Percentiles rank a stretch among this genome's conserved stretches.
Conservation (phyloP, 2,329 filamentous ascomycete genomes). For the Nigrospora oryzae region DNA sequence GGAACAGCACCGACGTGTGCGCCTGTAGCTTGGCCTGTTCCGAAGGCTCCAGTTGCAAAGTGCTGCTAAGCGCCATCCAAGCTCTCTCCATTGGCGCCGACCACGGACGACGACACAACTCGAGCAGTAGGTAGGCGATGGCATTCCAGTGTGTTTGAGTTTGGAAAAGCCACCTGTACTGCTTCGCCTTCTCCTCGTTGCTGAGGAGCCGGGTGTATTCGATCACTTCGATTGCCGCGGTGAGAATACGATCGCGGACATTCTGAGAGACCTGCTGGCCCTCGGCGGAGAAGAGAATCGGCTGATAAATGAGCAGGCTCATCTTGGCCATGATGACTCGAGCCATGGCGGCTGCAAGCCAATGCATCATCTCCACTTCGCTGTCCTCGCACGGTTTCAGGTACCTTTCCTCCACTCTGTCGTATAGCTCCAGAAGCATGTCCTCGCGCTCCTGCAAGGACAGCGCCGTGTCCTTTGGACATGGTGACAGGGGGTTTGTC, state of each 20-base stretch:
- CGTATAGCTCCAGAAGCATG: conserved; percentile 36
- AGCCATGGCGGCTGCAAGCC: conserved; percentile 38
- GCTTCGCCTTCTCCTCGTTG: conserved; percentile 34
- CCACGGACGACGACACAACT: conserved; percentile 39
- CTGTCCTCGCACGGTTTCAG: conserved; percentile 39
- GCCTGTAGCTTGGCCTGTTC: conserved; percentile 36
- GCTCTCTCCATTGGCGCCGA: conserved; percentile 40
- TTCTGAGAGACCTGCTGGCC: conserved; percentile 27
- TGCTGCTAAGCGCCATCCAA: conserved; percentile 35
- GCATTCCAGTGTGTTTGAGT: conserved; percentile 53
- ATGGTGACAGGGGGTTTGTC: conserved; percentile 22
- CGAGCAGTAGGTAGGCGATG: conserved; percentile 46
- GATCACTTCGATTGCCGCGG: conserved; percentile 43
- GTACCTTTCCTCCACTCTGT: conserved; percentile 44
- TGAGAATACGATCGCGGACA: conserved; percentile 34
- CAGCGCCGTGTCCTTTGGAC: conserved; percentile 18
- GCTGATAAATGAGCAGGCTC: conserved; percentile 45
- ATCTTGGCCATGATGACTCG: conserved; percentile 46
- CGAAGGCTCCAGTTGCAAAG: conserved; percentile 27
- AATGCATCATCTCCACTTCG: conserved; percentile 35
- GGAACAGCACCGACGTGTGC: conserved; percentile 42
- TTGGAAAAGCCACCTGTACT: conserved; percentile 52
- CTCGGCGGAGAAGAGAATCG: conserved; percentile 33
- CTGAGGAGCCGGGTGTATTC: conserved; percentile 49
- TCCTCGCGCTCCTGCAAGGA: conserved; percentile 33